Evolutionary conservation across 257 asterid species (phyloP).

Genomic region (Scutellaria minor): DNA sequence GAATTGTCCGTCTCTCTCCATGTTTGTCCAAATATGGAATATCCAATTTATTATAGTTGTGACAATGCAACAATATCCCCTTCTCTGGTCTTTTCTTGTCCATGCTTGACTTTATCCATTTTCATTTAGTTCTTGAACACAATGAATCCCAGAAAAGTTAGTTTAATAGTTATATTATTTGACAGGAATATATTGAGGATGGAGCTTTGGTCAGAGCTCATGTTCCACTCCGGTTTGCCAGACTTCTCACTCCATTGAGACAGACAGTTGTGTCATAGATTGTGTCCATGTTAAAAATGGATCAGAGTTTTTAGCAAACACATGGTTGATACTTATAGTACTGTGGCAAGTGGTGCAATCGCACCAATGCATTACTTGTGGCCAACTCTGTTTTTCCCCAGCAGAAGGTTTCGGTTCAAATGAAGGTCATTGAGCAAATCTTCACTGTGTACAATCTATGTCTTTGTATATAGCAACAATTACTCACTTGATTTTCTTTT

Average conservation of each 20-base stretch:
- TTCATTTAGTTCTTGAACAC: not conserved
- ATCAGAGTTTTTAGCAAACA: too few species aligned
- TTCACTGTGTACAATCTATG: not conserved
- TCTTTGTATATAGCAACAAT: slow-evolving; percentile 33
- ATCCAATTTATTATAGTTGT: not conserved
- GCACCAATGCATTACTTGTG: too few species aligned
- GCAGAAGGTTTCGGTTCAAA: slow-evolving; percentile 9
- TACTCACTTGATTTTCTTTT: not conserved
- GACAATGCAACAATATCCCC: not conserved
- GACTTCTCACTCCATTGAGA: slow-evolving; percentile 95
- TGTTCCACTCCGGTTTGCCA: slow-evolving; percentile 93
- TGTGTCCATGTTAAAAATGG: not conserved
- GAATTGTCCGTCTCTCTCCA: not conserved
- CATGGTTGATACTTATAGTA: too few species aligned
- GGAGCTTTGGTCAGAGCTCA: slow-evolving; percentile 84
- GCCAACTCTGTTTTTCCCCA: not conserved
- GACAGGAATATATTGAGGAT: slow-evolving; percentile 74
- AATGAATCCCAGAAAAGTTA: not conserved
- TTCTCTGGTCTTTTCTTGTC: not conserved
- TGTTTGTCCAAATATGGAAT: not conserved
- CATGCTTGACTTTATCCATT: not conserved
- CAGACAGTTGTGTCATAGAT: slow-evolving; percentile 60
- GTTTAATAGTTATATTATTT: not conserved
- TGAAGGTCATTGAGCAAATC: not conserved
- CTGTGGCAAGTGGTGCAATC: too few species aligned